Conservation (phyloP, 2,329 filamentous ascomycete species). For the Diplodia scrobiculata region DNA sequence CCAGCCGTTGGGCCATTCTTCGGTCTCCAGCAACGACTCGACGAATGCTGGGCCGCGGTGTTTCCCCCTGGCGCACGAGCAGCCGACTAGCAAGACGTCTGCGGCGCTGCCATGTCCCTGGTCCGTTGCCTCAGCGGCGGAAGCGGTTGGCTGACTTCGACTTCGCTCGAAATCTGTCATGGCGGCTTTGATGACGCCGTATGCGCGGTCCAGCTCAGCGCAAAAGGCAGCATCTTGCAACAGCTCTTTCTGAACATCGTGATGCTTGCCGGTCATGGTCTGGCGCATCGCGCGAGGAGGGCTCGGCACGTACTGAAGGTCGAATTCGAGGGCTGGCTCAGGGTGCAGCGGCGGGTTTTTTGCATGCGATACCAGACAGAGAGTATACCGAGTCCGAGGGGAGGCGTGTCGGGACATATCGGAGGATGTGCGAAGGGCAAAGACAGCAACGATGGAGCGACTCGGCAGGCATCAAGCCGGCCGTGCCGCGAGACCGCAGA, state of each 20-base stretch:
- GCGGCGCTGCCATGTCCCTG: too few species aligned
- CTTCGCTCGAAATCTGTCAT: background rate
- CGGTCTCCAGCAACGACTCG: background rate
- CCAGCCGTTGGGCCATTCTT: background rate
- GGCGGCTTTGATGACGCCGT: background rate
- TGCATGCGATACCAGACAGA: slow-evolving; percentile 6
- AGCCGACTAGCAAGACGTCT: background rate
- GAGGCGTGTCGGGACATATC: background rate
- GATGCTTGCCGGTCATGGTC: slow-evolving; percentile 7
- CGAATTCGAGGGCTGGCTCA: background rate
- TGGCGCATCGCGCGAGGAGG: background rate
- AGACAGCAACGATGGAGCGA: too few species aligned
- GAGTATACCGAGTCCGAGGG: background rate
- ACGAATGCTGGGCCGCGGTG: slow-evolving; percentile 9
- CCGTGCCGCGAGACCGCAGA: too few species aligned
- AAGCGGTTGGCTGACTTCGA: too few species aligned
- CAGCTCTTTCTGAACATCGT: background rate
- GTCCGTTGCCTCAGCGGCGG: too few species aligned
- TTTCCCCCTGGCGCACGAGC: background rate
- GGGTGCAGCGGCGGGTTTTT: background rate
- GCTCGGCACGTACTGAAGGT: background rate
- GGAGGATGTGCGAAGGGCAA: too few species aligned
- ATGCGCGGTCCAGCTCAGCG: background rate
- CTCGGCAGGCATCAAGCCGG: background rate
- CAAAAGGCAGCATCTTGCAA: background rate